Conservation (phyloP, 148 eudicot genomes). For the Vaccinium corymbosum region DNA sequence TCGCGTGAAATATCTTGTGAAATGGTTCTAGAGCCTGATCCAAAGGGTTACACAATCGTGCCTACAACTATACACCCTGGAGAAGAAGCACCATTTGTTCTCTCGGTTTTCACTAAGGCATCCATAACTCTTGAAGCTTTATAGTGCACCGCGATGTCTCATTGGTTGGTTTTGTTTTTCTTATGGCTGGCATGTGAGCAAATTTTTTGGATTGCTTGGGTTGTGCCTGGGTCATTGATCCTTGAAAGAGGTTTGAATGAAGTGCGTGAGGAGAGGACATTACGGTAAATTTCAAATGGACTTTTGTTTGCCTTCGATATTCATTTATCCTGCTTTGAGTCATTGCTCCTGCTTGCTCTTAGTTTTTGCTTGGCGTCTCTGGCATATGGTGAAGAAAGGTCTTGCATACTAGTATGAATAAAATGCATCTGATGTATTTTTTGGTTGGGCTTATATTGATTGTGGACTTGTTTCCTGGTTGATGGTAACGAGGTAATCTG, state of each 20-base stretch:
- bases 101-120: slow-evolving; percentile 94
- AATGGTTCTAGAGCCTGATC: slow-evolving; percentile 98
- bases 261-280: background rate
- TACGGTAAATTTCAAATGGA: slow-evolving; percentile 17
- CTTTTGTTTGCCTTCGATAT: background rate
- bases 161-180: slow-evolving; percentile 17
- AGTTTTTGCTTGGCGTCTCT: background rate
- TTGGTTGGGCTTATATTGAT: too few species aligned
- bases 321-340: background rate
- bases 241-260: slow-evolving; percentile 20
- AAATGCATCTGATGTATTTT: background rate
- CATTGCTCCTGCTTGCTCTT: background rate
- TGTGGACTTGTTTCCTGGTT: too few species aligned
- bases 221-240: slow-evolving; percentile 11
- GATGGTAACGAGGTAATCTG: too few species aligned
- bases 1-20: slow-evolving; percentile 99
- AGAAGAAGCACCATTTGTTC: slow-evolving; percentile 99
- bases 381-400: background rate
- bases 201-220: slow-evolving; percentile 25
- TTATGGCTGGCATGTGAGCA: slow-evolving; percentile 16
- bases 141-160: slow-evolving; percentile 33
- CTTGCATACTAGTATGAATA: background rate
- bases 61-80: slow-evolving; percentile 98
- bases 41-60: slow-evolving; percentile 97
- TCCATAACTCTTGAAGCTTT: slow-evolving; percentile 75